Evolutionary conservation across 768 basidiomycete species (phyloP).

Genomic region (Suillus hirtellus): DNA sequence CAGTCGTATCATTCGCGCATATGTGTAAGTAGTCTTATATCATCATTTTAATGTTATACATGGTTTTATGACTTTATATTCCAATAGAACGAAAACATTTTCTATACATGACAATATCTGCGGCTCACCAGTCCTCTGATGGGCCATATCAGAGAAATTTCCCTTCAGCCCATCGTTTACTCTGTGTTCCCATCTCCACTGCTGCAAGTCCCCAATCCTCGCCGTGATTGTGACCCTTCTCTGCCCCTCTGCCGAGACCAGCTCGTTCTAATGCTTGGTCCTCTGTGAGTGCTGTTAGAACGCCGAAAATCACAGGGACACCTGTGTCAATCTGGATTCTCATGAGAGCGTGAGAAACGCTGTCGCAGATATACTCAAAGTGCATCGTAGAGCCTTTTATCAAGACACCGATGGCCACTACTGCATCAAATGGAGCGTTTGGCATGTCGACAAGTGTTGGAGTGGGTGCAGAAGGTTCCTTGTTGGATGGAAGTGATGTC

Average conservation of each 20-base stretch:
- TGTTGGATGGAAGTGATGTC: constrained; percentile 32
- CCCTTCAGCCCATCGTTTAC: constrained; percentile 68
- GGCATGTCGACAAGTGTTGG: constrained; percentile 43
- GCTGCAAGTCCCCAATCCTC: constrained; percentile 98
- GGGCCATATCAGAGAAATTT: constrained; percentile 42
- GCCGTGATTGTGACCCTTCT: constrained; percentile 93
- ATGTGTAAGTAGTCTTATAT: too few species aligned
- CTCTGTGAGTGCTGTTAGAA: constrained; percentile 88
- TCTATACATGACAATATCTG: too few species aligned
- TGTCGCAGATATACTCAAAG: constrained; percentile 98
- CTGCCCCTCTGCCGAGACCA: constrained; percentile 71
- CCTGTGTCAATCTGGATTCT: constrained; percentile 91
- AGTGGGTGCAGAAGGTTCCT: constrained; percentile 56
- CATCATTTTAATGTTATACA: too few species aligned
- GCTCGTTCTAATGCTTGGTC: constrained; percentile 94
- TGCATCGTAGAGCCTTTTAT: constrained; percentile 99
- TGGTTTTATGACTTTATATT: too few species aligned
- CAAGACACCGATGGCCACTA: constrained; percentile 96
- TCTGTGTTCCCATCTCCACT: constrained; percentile 84
- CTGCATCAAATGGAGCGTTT: constrained; percentile 81
- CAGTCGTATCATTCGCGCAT: too few species aligned
- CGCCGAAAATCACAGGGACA: constrained; percentile 94
- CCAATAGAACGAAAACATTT: too few species aligned
- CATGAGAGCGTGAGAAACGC: constrained; percentile 94
- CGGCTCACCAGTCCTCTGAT: too few species aligned